These are phyloP conservation scores for Leptosphaerulina australis DNA, from an alignment of 2,329 filamentous ascomycete species.

Conservation along the genomic window DNA sequence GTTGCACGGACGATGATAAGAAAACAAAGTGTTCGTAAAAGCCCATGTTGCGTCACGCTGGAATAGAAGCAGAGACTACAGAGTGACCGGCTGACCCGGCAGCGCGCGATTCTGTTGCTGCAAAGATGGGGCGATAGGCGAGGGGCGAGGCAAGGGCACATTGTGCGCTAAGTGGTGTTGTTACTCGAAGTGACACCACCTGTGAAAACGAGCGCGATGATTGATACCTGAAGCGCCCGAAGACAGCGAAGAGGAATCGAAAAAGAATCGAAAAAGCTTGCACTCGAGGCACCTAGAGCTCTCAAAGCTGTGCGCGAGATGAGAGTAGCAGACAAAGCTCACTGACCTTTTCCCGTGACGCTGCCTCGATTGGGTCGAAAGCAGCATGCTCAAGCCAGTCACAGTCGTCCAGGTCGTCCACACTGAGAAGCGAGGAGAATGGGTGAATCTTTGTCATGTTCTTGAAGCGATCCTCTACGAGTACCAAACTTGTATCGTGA, in stretches of 20 bases:
- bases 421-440: slow-evolving; percentile 74
- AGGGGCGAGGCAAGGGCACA: slow-evolving; percentile 15
- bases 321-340: no score
- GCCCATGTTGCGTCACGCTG: slow-evolving; percentile 6
- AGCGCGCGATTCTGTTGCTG: slow-evolving; percentile 1
- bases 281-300: no score
- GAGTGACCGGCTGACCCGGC: not conserved
- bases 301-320: no score
- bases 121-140: slow-evolving; percentile 11
- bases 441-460: slow-evolving; percentile 62
- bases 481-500: slow-evolving; percentile 7
- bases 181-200: slow-evolving; percentile 15
- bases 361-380: slow-evolving; percentile 65
- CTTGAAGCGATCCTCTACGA: slow-evolving; percentile 37
- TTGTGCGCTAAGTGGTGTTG: slow-evolving; percentile 11
- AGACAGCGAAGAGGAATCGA: slow-evolving; percentile 6
- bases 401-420: slow-evolving; percentile 68
- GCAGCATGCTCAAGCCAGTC: slow-evolving; percentile 62
- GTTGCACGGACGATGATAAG: not conserved
- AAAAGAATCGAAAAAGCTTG: not conserved
- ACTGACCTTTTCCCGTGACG: slow-evolving; percentile 65
- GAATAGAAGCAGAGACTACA: not conserved
- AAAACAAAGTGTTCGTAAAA: not conserved
- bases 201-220: slow-evolving; percentile 22
- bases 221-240: slow-evolving; percentile 25